These are phyloP conservation scores for Passiflora organensis DNA, from an alignment of 345 rosid genomes.

Conservation along the genomic window DNA sequence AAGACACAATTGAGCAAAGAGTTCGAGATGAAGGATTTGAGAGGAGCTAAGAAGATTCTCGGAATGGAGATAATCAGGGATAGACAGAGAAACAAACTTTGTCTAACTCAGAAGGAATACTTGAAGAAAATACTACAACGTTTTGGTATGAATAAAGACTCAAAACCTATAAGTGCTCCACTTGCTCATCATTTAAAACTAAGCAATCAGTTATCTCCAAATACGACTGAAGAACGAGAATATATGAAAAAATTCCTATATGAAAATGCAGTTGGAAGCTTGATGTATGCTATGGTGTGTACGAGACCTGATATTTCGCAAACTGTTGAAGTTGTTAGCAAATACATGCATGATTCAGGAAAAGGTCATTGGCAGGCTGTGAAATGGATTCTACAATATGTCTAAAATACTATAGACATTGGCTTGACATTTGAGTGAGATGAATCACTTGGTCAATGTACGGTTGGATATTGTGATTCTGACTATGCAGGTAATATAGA, in stretches of 20 bases:
- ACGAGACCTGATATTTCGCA: too few species aligned
- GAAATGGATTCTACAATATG: too few species aligned
- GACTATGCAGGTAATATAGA: not conserved
- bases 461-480: not conserved
- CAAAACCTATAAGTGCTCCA: not conserved
- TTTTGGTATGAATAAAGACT: not conserved
- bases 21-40: not conserved
- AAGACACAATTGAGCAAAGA: too few species aligned
- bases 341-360: too few species aligned
- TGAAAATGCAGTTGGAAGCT: not conserved
- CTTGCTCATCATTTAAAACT: constrained; percentile 1
- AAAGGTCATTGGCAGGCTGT: too few species aligned
- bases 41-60: not conserved
- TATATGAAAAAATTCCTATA: not conserved
- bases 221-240: not conserved
- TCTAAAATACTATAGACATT: too few species aligned
- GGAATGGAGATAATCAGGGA: not conserved
- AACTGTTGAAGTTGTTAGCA: too few species aligned
- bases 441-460: too few species aligned
- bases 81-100: not conserved
- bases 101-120: not conserved
- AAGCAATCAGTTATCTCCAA: not conserved
- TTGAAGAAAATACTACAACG: not conserved
- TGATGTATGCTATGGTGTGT: too few species aligned
- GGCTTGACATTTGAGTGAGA: too few species aligned